phyloP scores from a whole-genome alignment of 495 filamentous ascomycete genomes.

The Hyaloscypha hepaticicola region DNA sequence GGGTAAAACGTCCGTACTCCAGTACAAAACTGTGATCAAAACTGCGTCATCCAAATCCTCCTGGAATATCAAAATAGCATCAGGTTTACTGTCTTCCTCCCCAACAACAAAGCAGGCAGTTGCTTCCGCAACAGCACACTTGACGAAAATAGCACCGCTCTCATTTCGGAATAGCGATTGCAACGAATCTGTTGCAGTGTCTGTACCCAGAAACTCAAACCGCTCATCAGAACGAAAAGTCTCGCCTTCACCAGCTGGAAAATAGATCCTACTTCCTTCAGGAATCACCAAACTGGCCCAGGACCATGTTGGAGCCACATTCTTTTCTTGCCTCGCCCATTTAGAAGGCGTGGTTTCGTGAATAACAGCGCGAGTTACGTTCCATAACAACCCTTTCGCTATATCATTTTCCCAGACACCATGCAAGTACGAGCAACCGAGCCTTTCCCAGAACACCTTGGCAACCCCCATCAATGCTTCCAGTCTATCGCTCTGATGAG shows the following conservation, averaged over 20 bases:
- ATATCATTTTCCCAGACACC: not conserved
- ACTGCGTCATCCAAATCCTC: not conserved
- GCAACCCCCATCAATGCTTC: not conserved
- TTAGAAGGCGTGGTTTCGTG: not conserved
- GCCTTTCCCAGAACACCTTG: not conserved
- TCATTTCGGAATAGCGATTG: conserved; percentile 1
- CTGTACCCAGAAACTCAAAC: conserved; percentile 1
- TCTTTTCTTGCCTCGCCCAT: not conserved
- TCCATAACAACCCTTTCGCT: not conserved
- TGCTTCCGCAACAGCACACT: conserved; percentile 1
- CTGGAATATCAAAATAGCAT: not conserved
- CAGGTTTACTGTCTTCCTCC: not conserved
- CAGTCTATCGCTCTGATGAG: not conserved
- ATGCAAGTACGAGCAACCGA: not conserved
- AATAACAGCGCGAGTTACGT: not conserved
- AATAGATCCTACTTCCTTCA: not conserved
- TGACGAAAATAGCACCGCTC: not conserved
- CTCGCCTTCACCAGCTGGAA: not conserved
- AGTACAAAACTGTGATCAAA: not conserved
- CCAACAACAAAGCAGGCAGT: not conserved
- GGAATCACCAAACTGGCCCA: not conserved
- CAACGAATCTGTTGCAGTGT: not conserved
- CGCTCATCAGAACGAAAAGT: not conserved
- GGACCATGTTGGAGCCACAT: not conserved
- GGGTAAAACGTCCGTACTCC: not conserved